Evolutionary conservation across 2,329 filamentous ascomycete genomes (phyloP).

Genomic region (Aschersonia sp.): DNA sequence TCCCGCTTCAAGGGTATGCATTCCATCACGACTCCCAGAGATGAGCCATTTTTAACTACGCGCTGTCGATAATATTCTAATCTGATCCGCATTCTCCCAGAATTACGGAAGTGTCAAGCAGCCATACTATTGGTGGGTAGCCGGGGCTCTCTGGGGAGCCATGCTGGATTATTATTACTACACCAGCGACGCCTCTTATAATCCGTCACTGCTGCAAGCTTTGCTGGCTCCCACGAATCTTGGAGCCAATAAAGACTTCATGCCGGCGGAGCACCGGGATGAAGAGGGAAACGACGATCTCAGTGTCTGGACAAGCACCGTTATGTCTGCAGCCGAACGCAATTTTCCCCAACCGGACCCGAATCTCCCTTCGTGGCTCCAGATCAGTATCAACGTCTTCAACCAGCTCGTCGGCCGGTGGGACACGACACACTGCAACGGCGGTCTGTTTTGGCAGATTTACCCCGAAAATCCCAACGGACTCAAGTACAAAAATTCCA

Average conservation of each 20-base stretch:
- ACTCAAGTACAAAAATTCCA: conserved; percentile 70
- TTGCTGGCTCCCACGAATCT: conserved; percentile 40
- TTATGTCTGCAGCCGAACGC: conserved; percentile 54
- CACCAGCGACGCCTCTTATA: conserved; percentile 48
- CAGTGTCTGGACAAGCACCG: conserved; percentile 57
- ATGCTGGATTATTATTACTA: conserved; percentile 58
- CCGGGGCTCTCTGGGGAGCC: conserved; percentile 50
- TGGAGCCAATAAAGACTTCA: conserved; percentile 44
- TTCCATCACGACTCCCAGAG: not conserved
- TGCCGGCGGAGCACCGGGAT: conserved; percentile 38
- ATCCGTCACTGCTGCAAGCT: conserved; percentile 42
- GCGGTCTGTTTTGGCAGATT: conserved; percentile 73
- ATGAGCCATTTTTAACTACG: too few species aligned
- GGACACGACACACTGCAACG: conserved; percentile 52
- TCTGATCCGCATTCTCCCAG: conserved; percentile 10
- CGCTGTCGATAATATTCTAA: not conserved
- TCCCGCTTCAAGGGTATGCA: conserved; percentile 28
- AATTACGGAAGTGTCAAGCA: conserved; percentile 47
- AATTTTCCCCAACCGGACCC: conserved; percentile 49
- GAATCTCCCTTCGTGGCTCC: conserved; percentile 45
- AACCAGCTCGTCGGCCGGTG: conserved; percentile 56
- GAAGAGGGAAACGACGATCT: conserved; percentile 64
- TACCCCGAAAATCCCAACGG: conserved; percentile 59
- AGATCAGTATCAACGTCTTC: conserved; percentile 58
- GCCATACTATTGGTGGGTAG: conserved; percentile 58